Percentiles rank a stretch among this genome's conserved stretches.
phyloP scores from a whole-genome alignment of 2,329 filamentous ascomycete species.

The Penicillium paneum region DNA sequence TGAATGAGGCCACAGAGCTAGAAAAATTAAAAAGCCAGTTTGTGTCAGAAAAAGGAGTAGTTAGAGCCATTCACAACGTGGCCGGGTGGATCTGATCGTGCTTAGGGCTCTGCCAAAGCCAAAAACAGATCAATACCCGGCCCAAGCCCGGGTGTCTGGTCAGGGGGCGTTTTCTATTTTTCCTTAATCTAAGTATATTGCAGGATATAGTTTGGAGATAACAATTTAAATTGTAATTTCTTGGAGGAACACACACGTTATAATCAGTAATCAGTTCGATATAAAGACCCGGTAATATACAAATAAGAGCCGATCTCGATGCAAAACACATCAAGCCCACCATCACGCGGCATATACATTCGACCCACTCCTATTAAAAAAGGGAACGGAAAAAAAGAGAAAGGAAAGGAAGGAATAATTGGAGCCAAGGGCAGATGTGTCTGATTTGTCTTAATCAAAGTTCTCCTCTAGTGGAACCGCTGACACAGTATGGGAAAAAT shows the following conservation, averaged over 20 bases:
- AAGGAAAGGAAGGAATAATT: conserved; percentile 10
- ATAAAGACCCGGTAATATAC: no score
- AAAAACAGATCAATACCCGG: conserved; percentile 9
- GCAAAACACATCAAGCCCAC: conserved; percentile 16
- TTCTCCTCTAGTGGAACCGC: conserved; percentile 15
- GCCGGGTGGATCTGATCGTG: conserved; percentile 28
- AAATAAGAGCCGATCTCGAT: conserved; percentile 2
- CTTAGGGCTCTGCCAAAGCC: conserved; percentile 24
- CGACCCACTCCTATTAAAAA: conserved; percentile 17
- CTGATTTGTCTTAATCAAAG: conserved; percentile 5
- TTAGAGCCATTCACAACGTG: conserved; percentile 27
- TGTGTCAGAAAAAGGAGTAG: conserved; percentile 14
- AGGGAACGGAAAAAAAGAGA: not conserved
- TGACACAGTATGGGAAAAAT: conserved; percentile 18
- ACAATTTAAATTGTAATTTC: not conserved
- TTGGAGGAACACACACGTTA: no score
- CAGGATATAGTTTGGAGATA: not conserved
- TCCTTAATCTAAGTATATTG: not conserved
- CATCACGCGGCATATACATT: conserved; percentile 17
- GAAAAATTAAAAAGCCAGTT: conserved; percentile 1
- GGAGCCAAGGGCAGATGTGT: conserved; percentile 15
- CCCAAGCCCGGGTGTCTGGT: conserved; percentile 3
- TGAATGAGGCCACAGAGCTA: not conserved
- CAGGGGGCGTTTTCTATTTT: not conserved
- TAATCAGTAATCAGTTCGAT: not conserved